Evolutionary conservation across 768 basidiomycete species (phyloP).

Genomic region (Scleroderma citrinum): DNA sequence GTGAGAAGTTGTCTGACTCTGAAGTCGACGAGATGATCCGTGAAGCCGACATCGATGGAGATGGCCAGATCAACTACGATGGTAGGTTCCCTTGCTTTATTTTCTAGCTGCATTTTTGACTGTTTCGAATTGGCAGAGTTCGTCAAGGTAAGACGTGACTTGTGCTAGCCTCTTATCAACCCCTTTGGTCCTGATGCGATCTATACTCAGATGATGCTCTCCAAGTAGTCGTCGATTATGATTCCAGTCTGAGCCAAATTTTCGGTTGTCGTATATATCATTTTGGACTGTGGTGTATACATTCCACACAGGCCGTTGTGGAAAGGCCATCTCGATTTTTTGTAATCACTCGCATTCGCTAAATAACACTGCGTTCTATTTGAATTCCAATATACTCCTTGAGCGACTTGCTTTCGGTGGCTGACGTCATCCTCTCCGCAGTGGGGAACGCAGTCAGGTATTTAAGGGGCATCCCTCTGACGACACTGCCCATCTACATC

Average conservation of each 20-base stretch:
- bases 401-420: no score
- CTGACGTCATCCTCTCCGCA: not conserved
- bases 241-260: not conserved
- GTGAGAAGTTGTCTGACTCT: conserved; percentile 79
- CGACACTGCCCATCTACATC: not conserved
- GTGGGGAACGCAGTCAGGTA: not conserved
- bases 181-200: not conserved
- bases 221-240: not conserved
- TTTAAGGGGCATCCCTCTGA: not conserved
- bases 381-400: no score
- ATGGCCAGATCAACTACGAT: conserved; percentile 89
- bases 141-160: not conserved
- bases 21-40: conserved; percentile 98
- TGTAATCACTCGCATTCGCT: no score
- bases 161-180: not conserved
- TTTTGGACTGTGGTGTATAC: not conserved
- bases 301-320: not conserved
- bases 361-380: no score
- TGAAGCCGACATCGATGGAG: conserved; percentile 91
- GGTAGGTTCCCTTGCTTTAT: conserved; percentile 36
- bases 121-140: not conserved
- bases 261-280: not conserved
- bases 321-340: no score
- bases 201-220: not conserved
- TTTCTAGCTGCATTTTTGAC: not conserved